These are phyloP conservation scores for Camelina sativa DNA, from an alignment of 345 rosid genomes.

Conservation along the genomic window DNA sequence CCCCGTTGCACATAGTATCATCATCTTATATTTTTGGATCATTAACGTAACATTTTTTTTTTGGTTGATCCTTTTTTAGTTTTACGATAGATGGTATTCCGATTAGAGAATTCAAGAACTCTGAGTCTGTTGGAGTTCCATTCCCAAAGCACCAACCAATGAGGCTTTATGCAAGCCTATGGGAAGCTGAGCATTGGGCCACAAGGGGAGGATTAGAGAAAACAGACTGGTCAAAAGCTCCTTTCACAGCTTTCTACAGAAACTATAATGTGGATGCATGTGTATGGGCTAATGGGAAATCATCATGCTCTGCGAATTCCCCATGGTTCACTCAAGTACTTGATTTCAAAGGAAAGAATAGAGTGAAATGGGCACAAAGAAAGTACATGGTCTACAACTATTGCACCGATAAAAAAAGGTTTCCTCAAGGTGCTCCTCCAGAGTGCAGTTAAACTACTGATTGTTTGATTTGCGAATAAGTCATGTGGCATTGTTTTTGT, in stretches of 20 bases:
- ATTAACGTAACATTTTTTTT: background rate
- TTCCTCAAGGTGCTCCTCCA: conserved; percentile 40
- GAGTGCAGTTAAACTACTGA: conserved; percentile 28
- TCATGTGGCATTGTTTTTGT: conserved; percentile 21
- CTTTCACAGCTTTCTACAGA: conserved; percentile 2
- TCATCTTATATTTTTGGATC: background rate
- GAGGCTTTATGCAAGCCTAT: background rate
- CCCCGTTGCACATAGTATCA: background rate
- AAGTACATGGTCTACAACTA: background rate
- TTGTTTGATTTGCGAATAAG: conserved; percentile 13
- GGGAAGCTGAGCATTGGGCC: conserved; percentile 2
- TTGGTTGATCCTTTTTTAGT: background rate
- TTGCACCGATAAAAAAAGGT: conserved; percentile 41
- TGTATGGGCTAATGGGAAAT: background rate
- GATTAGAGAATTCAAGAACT: background rate
- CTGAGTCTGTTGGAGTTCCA: background rate
- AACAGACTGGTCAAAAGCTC: conserved; percentile 7
- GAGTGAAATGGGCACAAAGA: conserved; percentile 5
- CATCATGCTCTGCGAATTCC: background rate
- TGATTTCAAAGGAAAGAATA: background rate
- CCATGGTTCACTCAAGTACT: background rate
- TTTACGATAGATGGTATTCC: background rate
- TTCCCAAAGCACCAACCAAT: conserved; percentile 3
- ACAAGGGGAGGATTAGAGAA: conserved; percentile 10
- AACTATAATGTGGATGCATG: conserved; percentile 10